Conservation (phyloP, 257 asterid species). For the Primulina huaijiensis region DNA sequence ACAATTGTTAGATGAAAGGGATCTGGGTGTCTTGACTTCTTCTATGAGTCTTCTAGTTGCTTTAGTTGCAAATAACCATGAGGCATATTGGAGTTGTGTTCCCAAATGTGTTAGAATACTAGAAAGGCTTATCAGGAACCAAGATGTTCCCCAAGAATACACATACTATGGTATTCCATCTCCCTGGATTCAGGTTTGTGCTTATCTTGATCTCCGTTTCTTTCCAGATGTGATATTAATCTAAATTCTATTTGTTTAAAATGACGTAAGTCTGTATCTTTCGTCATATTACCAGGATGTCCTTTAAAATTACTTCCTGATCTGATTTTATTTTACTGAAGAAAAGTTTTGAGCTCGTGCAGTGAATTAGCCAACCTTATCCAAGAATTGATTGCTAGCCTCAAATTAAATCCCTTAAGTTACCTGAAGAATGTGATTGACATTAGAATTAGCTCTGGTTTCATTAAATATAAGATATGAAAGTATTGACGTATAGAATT, state of each 20-base stretch:
- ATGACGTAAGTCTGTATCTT: not conserved
- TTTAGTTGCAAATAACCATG: constrained; percentile 90
- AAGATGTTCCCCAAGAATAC: constrained; percentile 97
- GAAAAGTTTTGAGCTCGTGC: not conserved
- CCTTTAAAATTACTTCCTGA: not conserved
- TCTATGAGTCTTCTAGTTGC: constrained; percentile 97
- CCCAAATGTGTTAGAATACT: constrained; percentile 87
- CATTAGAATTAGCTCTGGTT: not conserved
- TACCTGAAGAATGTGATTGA: not conserved
- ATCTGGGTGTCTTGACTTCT: constrained; percentile 95
- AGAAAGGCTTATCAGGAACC: constrained; percentile 95
- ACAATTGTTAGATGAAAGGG: constrained; percentile 96
- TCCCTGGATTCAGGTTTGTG: constrained; percentile 98
- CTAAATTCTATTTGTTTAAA: not conserved
- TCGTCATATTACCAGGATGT: not conserved
- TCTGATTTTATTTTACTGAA: not conserved
- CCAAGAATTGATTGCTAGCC: not conserved
- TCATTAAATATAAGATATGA: no score
- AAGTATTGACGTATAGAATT: not conserved
- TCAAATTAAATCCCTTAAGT: not conserved
- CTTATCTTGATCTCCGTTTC: constrained; percentile 20
- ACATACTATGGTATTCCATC: constrained; percentile 98
- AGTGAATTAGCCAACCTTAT: not conserved
- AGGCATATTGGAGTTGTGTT: constrained; percentile 94
- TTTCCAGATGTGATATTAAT: not conserved